Base-by-base conservation (phyloP, 192 early-diverging fungal genomes). In the Podila epicladia region DNA sequence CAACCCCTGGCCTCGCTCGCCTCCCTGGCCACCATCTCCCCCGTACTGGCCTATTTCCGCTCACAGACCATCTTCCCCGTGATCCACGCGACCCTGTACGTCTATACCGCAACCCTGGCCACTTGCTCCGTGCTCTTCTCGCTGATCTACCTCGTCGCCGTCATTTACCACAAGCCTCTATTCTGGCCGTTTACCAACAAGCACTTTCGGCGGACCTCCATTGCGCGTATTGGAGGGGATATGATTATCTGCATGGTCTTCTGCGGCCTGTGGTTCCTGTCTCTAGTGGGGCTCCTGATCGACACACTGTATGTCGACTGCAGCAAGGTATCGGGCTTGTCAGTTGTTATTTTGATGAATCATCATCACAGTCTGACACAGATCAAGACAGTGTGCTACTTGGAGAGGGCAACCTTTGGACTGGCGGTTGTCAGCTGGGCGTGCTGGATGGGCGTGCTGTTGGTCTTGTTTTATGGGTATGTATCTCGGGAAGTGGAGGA, bases 381-480 rank as follows among this genome's bases (percentile, higher is more conserved):
- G 26, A 73, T 80, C 48, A 37, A 58, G 51, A 73, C 53, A 1
- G 62, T 80, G 20, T 80, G 77, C 60, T 65, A 35, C 11, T 62
- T 80, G 5, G 77, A 80, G 31, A 80, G 68, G 62, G 77, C 77
- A 1, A 80, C 77, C 0, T 26, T 80, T 26, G 77, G 77, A 12
- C 62, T 80, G 6, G 65, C 77, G 15, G 77, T 60, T 15, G 26
- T 73, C 22, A 64, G 77, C 31, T 80, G 77, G 77, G 62, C 66
- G 20, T 80, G 77, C 48, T 80, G 77, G 77, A 73, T 80, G 77
- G 77, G 77, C 6, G 77, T 80, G 28, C 28, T 80, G 8, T 38
- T 80, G 17, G 77, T 80, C 13, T 38, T 80, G 33, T 57, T 80
- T 5, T 80, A 80, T 41, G 77, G 77, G 76, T 79, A 79, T 67